Percentiles rank a stretch among this genome's conserved stretches.
Evolutionary conservation across 129 eudicot species (phyloP).

Genomic region (Centaurea solstitialis): DNA sequence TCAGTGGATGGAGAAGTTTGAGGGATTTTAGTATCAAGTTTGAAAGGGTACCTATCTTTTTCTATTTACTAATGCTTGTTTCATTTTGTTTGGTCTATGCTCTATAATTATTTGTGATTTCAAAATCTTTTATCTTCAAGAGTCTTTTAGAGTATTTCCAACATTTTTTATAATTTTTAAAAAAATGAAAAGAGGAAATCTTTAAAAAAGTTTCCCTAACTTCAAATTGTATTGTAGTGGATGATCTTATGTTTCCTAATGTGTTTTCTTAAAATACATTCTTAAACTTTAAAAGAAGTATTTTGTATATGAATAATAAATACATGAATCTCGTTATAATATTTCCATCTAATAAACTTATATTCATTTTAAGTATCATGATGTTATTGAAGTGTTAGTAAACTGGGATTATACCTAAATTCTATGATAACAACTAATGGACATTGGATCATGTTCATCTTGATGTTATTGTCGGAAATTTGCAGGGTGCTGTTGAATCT

Average conservation of each 20-base stretch:
- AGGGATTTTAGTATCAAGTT: conserved; percentile 81
- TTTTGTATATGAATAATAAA: not conserved
- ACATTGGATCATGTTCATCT: conserved; percentile 21
- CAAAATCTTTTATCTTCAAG: not conserved
- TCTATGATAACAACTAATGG: not conserved
- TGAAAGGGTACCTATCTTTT: conserved; percentile 54
- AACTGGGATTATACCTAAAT: not conserved
- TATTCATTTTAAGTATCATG: conserved; percentile 6
- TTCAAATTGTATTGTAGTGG: too few relatives aligned
- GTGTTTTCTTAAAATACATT: not conserved
- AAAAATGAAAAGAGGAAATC: too few relatives aligned
- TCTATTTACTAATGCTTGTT: conserved; percentile 1
- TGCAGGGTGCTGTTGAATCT: conserved; percentile 87
- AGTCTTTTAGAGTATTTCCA: not conserved
- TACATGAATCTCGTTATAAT: not conserved
- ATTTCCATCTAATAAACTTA: not conserved
- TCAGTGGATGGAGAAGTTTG: conserved; percentile 88
- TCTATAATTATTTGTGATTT: conserved; percentile 3
- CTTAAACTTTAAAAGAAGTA: not conserved
- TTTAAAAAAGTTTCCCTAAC: too few relatives aligned
- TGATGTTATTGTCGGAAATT: conserved; percentile 26
- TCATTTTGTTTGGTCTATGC: conserved; percentile 9
- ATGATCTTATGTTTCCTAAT: not conserved
- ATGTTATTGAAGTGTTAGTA: conserved; percentile 4
- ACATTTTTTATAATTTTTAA: too few relatives aligned